Percentiles rank a stretch among this genome's conserved stretches.
Conservation (phyloP, 805 yeast species). For the Groenewaldozyma tartarivorans region DNA sequence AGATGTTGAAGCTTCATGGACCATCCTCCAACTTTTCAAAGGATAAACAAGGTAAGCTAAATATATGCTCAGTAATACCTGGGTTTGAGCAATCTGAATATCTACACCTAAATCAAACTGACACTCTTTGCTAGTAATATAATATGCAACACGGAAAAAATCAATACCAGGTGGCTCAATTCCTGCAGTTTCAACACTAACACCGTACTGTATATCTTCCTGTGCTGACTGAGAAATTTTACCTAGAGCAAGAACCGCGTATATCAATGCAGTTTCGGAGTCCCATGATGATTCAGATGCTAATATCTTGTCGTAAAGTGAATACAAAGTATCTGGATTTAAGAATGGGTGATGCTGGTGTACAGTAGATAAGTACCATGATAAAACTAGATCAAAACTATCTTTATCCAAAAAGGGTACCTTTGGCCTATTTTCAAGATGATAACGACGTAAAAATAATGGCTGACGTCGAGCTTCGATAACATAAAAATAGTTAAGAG, state of each 20-base stretch:
- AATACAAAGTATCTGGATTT: not conserved
- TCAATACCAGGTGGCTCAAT: conserved; percentile 3
- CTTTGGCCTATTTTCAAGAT: not conserved
- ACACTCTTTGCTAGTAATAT: conserved; percentile 1
- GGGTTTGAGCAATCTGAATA: conserved; percentile 2
- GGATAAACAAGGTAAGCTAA: conserved; percentile 9
- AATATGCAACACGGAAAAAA: conserved; percentile 3
- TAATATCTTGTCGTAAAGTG: conserved; percentile 1
- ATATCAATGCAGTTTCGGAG: conserved; percentile 5
- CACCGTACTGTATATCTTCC: not conserved
- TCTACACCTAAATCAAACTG: conserved; percentile 6
- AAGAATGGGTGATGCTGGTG: conserved; percentile 7
- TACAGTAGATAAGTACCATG: conserved; percentile 3
- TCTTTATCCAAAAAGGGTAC: not conserved
- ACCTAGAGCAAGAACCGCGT: conserved; percentile 7
- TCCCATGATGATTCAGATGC: not conserved
- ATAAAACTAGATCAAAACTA: conserved; percentile 1
- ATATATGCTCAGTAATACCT: conserved; percentile 4
- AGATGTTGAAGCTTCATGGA: conserved; percentile 6
- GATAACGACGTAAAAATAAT: not conserved
- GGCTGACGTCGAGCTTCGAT: conserved; percentile 4
- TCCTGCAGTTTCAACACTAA: not conserved
- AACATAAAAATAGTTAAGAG: conserved; percentile 6
- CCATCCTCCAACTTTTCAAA: conserved; percentile 6
- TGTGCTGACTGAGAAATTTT: conserved; percentile 1